A percentile compares a stretch with the other conserved stretches of the same genome.
Conservation (phyloP, 306 rosid genomes). For the Erythrophleum fordii region DNA sequence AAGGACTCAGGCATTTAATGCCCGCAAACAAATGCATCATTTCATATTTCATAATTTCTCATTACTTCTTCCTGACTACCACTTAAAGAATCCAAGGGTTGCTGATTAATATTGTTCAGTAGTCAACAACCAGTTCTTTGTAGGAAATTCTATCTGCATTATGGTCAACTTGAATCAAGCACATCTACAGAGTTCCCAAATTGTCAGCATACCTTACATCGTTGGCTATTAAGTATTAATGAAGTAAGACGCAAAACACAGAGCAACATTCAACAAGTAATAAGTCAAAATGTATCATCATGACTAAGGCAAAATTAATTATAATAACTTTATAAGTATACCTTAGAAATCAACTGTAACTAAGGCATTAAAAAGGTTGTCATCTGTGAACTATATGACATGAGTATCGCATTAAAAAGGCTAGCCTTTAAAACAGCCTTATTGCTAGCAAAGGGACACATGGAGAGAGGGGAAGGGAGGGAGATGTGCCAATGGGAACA, state of each 20-base stretch:
- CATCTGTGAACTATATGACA: too few species aligned
- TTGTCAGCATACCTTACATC: not conserved
- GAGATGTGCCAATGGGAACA: not conserved
- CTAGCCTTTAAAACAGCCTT: too few species aligned
- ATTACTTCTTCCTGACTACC: not conserved
- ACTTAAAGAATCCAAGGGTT: not conserved
- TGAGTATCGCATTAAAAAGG: too few species aligned
- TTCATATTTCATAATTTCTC: not conserved
- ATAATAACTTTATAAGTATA: too few species aligned
- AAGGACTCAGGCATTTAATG: not conserved
- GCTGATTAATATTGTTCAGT: not conserved
- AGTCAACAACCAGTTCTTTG: constrained; percentile 22
- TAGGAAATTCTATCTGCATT: constrained; percentile 2
- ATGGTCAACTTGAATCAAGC: constrained; percentile 1
- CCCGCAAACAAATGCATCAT: constrained; percentile 2
- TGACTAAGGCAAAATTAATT: not conserved
- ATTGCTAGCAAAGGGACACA: too few species aligned
- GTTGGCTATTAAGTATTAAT: constrained; percentile 7
- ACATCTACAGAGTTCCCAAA: not conserved
- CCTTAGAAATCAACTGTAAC: not conserved
- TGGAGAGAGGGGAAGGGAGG: too few species aligned
- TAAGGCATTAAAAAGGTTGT: not conserved
- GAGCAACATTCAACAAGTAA: not conserved
- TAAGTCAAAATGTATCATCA: not conserved
- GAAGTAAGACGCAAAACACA: not conserved